phyloP scores from a whole-genome alignment of 78 protist genomes.

The Protostelium mycophagum region DNA sequence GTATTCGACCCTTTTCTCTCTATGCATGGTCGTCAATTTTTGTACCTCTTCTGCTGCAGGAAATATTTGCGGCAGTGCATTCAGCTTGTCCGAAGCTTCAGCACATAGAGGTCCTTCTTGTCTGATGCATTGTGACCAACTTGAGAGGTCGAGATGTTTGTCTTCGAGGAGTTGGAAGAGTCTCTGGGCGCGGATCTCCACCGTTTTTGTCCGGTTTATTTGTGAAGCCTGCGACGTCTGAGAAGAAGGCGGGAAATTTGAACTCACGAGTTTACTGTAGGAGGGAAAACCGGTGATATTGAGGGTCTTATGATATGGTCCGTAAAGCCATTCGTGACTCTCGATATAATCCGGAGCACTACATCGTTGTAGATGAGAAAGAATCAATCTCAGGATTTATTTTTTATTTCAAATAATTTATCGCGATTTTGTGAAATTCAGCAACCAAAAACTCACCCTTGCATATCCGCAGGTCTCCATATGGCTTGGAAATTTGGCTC shows the following conservation, averaged over 20 bases:
- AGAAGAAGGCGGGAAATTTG: too few species aligned
- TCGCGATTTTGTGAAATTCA: too few species aligned
- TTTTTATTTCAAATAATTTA: too few species aligned
- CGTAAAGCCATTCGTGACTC: neutral
- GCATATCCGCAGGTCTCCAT: neutral
- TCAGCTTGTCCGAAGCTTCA: neutral
- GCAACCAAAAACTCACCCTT: neutral
- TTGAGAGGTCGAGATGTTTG: too few species aligned
- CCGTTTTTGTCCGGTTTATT: too few species aligned
- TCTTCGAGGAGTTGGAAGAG: too few species aligned
- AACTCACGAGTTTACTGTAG: neutral
- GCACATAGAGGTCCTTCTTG: neutral
- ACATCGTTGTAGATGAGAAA: too few species aligned
- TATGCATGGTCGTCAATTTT: neutral
- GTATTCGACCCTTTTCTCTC: neutral
- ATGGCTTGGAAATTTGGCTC: neutral
- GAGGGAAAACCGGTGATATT: neutral
- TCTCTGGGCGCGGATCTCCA: too few species aligned
- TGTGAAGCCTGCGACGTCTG: too few species aligned
- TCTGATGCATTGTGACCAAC: constrained; percentile 1
- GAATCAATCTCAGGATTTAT: too few species aligned
- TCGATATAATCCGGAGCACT: too few species aligned
- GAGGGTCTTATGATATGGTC: neutral
- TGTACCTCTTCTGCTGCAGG: neutral
- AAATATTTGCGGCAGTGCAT: neutral